Base-by-base conservation (phyloP, 257 asterid species). In the Primulina tabacum region DNA sequence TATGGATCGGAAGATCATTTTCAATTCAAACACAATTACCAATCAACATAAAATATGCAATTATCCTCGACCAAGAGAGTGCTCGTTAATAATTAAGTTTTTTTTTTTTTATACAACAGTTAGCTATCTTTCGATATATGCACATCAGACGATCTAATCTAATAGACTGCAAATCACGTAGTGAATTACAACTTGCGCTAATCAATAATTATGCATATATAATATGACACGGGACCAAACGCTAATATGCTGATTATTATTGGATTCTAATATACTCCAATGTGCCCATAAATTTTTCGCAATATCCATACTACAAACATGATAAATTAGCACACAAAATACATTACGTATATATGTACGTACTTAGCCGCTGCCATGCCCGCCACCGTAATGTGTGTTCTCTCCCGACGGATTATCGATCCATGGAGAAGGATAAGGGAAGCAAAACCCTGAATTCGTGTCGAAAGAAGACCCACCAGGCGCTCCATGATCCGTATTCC, bases 351-450 rank as follows among this genome's bases (percentile, higher is more conserved):
- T 9, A 9, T 40, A 12, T 5, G 11, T 43, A 38, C 10, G 7
- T 10, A 38, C 50, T 14, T 4, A 43, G n/a, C 53, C n/a, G 28
- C 68, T 34, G 2, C 55, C 57, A 28, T 68, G 70, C 43, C 55
- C 64, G 62, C 26, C 58, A 28, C 8, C 62, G 4, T 65, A 73
- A 30, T 10, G 50, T 38, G 59, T 66, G 60, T 71, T 61, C 20
- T 50, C 75, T 6, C 69, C 82, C n/a, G 70, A 65, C 17, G 52
- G 34, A n/a, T 70, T 70, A 63, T 28, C 62, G 29, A 52, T 34
- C 82, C 87, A 73, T 8, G 76, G 69, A 34, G 78, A 69, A 29
- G 60, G 64, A 71, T 67, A 73, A n/a, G 82, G 79, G 35, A 40
- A 55, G 47, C 66, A 53, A 60, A 21, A 35, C 1, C 70, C 81